A percentile compares a stretch with the other conserved stretches of the same genome.
Conservation (phyloP, 139 green algal genomes). For the Chlorella sp. region DNA sequence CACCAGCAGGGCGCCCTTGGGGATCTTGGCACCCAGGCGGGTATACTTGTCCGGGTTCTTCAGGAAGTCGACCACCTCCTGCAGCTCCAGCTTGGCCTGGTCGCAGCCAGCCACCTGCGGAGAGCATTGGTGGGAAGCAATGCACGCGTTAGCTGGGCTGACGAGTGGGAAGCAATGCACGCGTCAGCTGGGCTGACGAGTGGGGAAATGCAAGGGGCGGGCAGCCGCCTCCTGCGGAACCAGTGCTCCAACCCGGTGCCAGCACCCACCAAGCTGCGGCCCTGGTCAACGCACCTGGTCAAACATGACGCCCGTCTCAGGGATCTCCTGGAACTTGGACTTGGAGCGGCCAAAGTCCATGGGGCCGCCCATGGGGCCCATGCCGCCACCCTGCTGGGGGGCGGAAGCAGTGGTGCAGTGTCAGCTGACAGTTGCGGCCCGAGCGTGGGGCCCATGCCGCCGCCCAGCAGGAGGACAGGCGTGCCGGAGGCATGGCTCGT, state of each 20-base stretch:
- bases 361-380: slow-evolving; percentile 86
- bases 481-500: too few species aligned
- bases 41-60: slow-evolving; percentile 86
- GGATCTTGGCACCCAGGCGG: slow-evolving; percentile 91
- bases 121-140: too few species aligned
- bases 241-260: too few species aligned
- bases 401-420: neutral
- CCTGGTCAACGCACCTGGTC: slow-evolving; percentile 58
- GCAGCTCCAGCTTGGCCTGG: slow-evolving; percentile 95
- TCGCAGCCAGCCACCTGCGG: slow-evolving; percentile 82
- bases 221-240: too few species aligned
- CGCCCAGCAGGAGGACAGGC: too few species aligned
- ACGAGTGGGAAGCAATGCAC: too few species aligned
- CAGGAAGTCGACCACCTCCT: slow-evolving; percentile 38
- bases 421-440: too few species aligned
- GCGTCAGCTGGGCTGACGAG: too few species aligned
- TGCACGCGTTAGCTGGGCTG: too few species aligned
- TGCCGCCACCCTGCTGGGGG: slow-evolving; percentile 14
- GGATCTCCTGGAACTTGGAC: slow-evolving; percentile 99
- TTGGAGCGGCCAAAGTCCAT: slow-evolving; percentile 99
- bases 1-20: slow-evolving; percentile 92
- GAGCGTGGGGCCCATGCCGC: too few species aligned
- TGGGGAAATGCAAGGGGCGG: too few species aligned
- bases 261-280: too few species aligned
- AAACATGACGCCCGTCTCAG: slow-evolving; percentile 98